Conservation (phyloP, 1,284 basidiomycete genomes). For the Ceratobasidium sp. region DNA sequence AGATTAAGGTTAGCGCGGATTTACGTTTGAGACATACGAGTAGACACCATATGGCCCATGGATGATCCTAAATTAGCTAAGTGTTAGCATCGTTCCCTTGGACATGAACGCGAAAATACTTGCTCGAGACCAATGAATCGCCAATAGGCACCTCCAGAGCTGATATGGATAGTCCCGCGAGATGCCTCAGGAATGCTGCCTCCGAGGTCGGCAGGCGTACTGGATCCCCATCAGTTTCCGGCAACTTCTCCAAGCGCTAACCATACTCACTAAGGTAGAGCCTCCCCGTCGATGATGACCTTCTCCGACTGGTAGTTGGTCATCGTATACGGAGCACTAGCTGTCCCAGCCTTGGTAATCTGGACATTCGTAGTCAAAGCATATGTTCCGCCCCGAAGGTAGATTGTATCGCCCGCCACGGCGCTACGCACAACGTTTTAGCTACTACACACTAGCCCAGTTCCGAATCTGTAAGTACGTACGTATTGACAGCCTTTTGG, state of each 20-base stretch:
- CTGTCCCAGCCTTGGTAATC: slow-evolving; percentile 47
- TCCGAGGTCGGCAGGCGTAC: slow-evolving; percentile 46
- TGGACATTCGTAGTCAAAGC: slow-evolving; percentile 45
- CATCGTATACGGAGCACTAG: slow-evolving; percentile 46
- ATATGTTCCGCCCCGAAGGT: slow-evolving; percentile 48
- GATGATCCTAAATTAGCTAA: slow-evolving; percentile 21
- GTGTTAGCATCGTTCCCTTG: not conserved
- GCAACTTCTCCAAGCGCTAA: not conserved
- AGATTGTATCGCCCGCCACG: slow-evolving; percentile 48
- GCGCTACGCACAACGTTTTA: slow-evolving; percentile 21
- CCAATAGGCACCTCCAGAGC: slow-evolving; percentile 40
- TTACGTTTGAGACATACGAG: slow-evolving; percentile 12
- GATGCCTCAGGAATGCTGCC: slow-evolving; percentile 45
- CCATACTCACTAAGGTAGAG: slow-evolving; percentile 35
- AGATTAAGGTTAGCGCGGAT: not conserved
- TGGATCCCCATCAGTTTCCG: not conserved
- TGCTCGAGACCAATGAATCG: slow-evolving; percentile 48
- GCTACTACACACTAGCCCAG: not conserved
- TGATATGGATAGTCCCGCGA: slow-evolving; percentile 47
- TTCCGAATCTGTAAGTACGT: slow-evolving; percentile 4
- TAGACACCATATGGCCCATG: slow-evolving; percentile 48
- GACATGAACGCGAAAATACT: not conserved
- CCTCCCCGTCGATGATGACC: slow-evolving; percentile 48
- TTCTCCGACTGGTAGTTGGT: slow-evolving; percentile 49
- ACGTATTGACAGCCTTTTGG: slow-evolving; percentile 46